A percentile compares a stretch with the other conserved stretches of the same genome.
Conservation (phyloP, 139 green algal species). For the Tetradesmus lagerheimii region DNA sequence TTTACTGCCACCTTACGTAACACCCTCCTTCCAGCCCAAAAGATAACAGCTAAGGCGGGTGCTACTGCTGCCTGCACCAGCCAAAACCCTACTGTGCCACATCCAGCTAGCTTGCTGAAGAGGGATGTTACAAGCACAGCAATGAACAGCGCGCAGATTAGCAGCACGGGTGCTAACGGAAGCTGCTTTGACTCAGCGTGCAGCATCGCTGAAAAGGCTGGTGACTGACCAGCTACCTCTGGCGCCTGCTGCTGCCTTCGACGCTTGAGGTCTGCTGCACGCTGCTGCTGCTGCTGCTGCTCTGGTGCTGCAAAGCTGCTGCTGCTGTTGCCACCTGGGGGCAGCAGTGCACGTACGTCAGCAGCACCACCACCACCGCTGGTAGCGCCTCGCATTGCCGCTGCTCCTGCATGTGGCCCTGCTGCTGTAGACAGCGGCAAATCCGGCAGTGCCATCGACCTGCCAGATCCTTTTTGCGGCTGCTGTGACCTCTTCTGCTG, state of each 20-base stretch:
- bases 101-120: slow-evolving; percentile 47
- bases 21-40: slow-evolving; percentile 42
- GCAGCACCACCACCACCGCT: no score
- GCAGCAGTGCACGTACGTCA: neutral
- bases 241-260: neutral
- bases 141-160: slow-evolving; percentile 20
- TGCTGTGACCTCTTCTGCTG: neutral
- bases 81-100: slow-evolving; percentile 60
- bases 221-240: neutral
- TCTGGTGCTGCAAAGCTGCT: neutral
- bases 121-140: slow-evolving; percentile 27
- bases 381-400: no score
- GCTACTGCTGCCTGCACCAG: slow-evolving; percentile 52
- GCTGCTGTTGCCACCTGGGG: neutral
- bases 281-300: neutral
- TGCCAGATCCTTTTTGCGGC: neutral
- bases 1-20: slow-evolving; percentile 32
- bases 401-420: neutral
- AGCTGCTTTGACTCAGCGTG: slow-evolving; percentile 19
- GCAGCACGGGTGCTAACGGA: neutral
- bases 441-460: neutral
- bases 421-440: neutral
- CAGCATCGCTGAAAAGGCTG: neutral
- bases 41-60: slow-evolving; percentile 51
- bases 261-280: neutral